Percentiles rank a stretch among this genome's conserved stretches.
These are phyloP conservation scores for Peziza echinospora DNA, from an alignment of 495 filamentous ascomycete species.

Conservation along the genomic window DNA sequence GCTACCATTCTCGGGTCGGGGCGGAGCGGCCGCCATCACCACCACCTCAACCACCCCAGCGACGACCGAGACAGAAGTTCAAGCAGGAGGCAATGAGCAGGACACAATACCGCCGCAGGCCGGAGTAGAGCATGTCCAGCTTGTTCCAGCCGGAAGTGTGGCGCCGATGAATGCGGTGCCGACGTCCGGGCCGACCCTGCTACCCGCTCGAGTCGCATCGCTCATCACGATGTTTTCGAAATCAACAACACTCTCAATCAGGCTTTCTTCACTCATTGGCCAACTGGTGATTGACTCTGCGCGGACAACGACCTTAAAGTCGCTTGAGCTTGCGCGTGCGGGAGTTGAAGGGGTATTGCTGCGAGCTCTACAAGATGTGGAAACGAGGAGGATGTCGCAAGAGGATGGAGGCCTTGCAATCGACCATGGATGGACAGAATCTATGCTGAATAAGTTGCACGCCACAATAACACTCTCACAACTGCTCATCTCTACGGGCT, in stretches of 20 bases:
- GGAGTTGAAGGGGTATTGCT: slow-evolving; percentile 44
- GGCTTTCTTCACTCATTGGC: slow-evolving; percentile 46
- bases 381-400: slow-evolving; percentile 1
- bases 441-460: slow-evolving; percentile 4
- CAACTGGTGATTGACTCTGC: slow-evolving; percentile 42
- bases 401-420: slow-evolving; percentile 2
- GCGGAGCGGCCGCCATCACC: background rate
- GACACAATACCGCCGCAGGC: background rate
- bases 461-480: slow-evolving; percentile 19
- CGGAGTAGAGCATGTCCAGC: background rate
- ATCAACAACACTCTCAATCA: slow-evolving; percentile 46
- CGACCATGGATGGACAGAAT: slow-evolving; percentile 13
- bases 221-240: slow-evolving; percentile 47
- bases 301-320: slow-evolving; percentile 44
- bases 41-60: background rate
- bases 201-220: slow-evolving; percentile 43
- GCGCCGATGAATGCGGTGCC: too few species aligned
- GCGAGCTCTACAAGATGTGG: slow-evolving; percentile 47
- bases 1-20: background rate
- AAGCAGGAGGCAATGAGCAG: background rate
- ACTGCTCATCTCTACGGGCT: slow-evolving; percentile 31
- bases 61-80: background rate
- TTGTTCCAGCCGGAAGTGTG: background rate
- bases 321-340: slow-evolving; percentile 43
- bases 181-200: slow-evolving; percentile 34